Evolutionary conservation across 2,329 filamentous ascomycete species (phyloP).

Genomic region (Verticillium nubilum): DNA sequence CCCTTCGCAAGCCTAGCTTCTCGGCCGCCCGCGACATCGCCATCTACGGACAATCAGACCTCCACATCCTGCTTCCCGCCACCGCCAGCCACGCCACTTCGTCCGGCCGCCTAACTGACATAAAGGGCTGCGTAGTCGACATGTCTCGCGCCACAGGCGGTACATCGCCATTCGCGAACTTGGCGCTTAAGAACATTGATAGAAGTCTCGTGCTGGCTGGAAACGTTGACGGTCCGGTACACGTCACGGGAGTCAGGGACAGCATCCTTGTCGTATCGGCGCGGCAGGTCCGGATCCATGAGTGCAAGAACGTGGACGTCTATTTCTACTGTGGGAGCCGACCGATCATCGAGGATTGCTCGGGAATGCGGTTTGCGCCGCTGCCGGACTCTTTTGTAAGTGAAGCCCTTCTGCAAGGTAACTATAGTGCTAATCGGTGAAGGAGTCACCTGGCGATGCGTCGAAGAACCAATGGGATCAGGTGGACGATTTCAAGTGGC

Average conservation of each 20-base stretch:
- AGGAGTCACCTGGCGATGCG: conserved; percentile 19
- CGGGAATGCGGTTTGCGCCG: conserved; percentile 69
- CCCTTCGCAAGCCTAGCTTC: conserved; percentile 58
- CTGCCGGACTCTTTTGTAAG: conserved; percentile 66
- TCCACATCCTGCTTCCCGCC: conserved; percentile 72
- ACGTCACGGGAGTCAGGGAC: conserved; percentile 70
- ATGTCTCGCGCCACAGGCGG: conserved; percentile 60
- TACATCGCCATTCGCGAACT: conserved; percentile 62
- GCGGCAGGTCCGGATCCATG: conserved; percentile 90
- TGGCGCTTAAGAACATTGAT: conserved; percentile 62
- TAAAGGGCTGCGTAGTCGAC: conserved; percentile 71
- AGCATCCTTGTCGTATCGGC: conserved; percentile 74
- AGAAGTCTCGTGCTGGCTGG: conserved; percentile 73
- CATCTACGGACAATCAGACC: conserved; percentile 60
- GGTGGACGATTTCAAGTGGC: conserved; percentile 97
- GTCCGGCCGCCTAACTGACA: conserved; percentile 65
- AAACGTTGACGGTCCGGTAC: conserved; percentile 71
- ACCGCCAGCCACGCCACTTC: conserved; percentile 66
- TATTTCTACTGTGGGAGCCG: conserved; percentile 78
- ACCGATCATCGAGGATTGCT: conserved; percentile 92
- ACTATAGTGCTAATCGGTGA: conserved; percentile 10
- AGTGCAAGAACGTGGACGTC: conserved; percentile 73
- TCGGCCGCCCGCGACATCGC: conserved; percentile 54
- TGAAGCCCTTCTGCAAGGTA: conserved; percentile 9
- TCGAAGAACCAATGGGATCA: conserved; percentile 73